Evolutionary conservation across 306 rosid genomes (phyloP), one percentile per base, ranked within the genome.

Genomic region (Adenanthera pavonina): DNA sequence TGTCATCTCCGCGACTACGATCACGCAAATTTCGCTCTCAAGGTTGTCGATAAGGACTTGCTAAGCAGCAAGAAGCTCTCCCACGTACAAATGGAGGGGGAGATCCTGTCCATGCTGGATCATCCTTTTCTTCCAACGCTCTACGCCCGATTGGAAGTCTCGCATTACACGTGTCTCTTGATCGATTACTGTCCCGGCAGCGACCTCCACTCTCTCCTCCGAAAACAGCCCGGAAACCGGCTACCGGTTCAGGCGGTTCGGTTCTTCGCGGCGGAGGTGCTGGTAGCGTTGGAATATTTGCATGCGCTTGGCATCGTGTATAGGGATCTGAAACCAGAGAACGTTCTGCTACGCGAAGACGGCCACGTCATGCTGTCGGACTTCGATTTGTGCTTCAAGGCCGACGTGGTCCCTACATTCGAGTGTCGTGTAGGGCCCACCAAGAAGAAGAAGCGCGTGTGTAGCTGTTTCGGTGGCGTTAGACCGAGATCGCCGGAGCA

Each of bases 311-410:
- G 99, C 0, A 54, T 95, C 7, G 89, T 93, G 2, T 95, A 93
- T 80, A 87, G 98, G 20, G 99, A 95, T 75, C 82, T 95, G 8
- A 95, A 95, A 48, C 98, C 99, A 0, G 98, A 95, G 48, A 95
- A 95, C 83, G 87, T 93, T 4, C 92, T 95, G 54, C 13, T 95
- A 6, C 93, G 99, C 0, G 92, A 90, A 3, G 99, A 95, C 19
- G 96, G 99, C 69, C 98, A 95, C 67, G 72, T 95, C 86, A 95
- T 95, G 99, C 92, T 95, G 48, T 93, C 99, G 0, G 99, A 93
- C 62, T 95, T 95, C 61, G 99, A 95, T 46, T 48, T 95, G 33
- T 95, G 97, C 81, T 95, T 92, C 65, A 89, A 76, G 17, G 85
- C 94, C n/a, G 91, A 92, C 33, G 97, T 90, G 77, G 78, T 46